Evolutionary conservation across 2,329 filamentous ascomycete genomes (phyloP).

Genomic region (Lachnellula occidentalis): DNA sequence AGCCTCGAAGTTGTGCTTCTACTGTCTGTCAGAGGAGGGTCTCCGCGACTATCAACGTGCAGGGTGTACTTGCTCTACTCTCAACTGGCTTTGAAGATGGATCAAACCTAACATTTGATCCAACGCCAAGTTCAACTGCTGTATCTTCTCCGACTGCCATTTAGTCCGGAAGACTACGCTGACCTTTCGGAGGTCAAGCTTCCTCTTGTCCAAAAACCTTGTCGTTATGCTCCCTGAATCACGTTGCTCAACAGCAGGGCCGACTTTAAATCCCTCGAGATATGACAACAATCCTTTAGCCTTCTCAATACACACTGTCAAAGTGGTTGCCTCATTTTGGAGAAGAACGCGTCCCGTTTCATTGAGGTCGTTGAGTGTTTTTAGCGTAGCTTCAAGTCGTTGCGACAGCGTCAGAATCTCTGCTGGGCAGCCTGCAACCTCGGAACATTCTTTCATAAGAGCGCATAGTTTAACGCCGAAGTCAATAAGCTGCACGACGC

Average conservation of each 20-base stretch:
- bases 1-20: neutral
- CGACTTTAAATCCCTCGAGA: neutral
- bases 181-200: neutral
- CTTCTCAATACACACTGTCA: neutral
- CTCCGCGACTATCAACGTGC: neutral
- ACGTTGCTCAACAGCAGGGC: neutral
- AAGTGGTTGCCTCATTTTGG: neutral
- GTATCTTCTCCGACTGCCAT: neutral
- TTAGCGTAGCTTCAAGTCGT: neutral
- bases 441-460: constrained; percentile 1
- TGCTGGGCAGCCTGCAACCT: neutral
- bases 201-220: neutral
- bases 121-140: neutral
- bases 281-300: neutral
- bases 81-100: neutral
- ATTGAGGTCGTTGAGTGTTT: neutral
- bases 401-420: neutral
- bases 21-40: neutral
- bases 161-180: neutral
- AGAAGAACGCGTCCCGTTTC: neutral
- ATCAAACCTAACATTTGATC: neutral
- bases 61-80: neutral
- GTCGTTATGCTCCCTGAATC: neutral
- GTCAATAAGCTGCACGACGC: neutral
- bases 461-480: neutral